Conservation (phyloP, 2,329 filamentous ascomycete species). For the Nannizziopsis barbatae region DNA sequence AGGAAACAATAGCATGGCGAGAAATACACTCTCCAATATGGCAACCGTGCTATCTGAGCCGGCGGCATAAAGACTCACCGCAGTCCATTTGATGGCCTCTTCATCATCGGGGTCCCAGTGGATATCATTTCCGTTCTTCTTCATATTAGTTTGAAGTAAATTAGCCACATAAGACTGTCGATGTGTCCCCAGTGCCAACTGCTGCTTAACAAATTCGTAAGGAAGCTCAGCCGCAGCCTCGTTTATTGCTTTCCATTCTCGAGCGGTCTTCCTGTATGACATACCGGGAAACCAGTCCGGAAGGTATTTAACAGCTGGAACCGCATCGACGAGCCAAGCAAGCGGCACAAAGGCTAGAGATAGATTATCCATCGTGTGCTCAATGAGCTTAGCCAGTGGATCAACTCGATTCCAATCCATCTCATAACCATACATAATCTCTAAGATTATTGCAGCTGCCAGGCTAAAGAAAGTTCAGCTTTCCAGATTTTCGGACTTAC, state of each 20-base stretch:
- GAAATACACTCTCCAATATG: conserved; percentile 32
- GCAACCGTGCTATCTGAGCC: conserved; percentile 9
- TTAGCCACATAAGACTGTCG: conserved; percentile 8
- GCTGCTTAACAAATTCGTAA: conserved; percentile 1
- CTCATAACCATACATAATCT: conserved; percentile 40
- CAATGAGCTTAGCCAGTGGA: conserved; percentile 35
- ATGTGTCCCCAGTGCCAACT: neutral
- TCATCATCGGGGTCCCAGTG: conserved; percentile 2
- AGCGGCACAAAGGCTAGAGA: conserved; percentile 33
- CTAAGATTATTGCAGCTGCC: conserved; percentile 34
- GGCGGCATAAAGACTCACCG: conserved; percentile 7
- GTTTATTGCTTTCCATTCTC: conserved; percentile 23
- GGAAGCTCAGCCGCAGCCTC: conserved; percentile 3
- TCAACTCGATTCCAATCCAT: conserved; percentile 32
- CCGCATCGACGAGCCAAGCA: conserved; percentile 37
- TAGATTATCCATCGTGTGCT: conserved; percentile 33
- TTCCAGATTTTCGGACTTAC: too few species aligned
- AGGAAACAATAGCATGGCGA: conserved; percentile 43
- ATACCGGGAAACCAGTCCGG: conserved; percentile 40
- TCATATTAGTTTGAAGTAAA: conserved; percentile 1
- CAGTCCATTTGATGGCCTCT: conserved; percentile 9
- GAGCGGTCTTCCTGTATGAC: conserved; percentile 35
- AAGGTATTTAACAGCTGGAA: conserved; percentile 34
- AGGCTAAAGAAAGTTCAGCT: conserved; percentile 19
- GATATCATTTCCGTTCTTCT: neutral